Evolutionary conservation across 768 basidiomycete genomes (phyloP).

Genomic region (Pleurotus giganteus): DNA sequence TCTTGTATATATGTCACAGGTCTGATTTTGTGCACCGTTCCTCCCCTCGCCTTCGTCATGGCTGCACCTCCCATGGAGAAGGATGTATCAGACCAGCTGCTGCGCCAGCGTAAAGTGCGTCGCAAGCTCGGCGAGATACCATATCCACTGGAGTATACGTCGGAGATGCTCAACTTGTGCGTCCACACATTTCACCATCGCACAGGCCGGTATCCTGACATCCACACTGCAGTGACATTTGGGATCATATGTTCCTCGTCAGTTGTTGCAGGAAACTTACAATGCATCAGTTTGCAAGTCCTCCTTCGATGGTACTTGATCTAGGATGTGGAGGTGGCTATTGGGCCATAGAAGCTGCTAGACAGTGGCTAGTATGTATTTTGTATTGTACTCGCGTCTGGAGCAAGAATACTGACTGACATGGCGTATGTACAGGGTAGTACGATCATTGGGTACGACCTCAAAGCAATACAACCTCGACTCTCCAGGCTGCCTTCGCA

Average conservation of each 20-base stretch:
- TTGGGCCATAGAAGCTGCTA: conserved; percentile 71
- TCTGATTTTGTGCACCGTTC: conserved; percentile 14
- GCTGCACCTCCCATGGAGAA: conserved; percentile 25
- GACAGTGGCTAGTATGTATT: conserved; percentile 56
- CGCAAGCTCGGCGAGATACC: conserved; percentile 50
- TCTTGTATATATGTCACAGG: conserved; percentile 7
- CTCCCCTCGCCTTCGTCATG: conserved; percentile 17
- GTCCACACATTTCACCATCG: conserved; percentile 19
- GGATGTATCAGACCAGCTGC: conserved; percentile 45
- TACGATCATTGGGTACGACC: conserved; percentile 59
- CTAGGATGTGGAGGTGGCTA: conserved; percentile 70
- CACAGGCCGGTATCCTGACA: conserved; percentile 9
- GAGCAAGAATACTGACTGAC: conserved; percentile 9
- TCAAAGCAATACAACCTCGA: conserved; percentile 52
- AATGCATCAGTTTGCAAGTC: conserved; percentile 47
- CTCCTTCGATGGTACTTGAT: conserved; percentile 58
- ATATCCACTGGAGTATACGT: conserved; percentile 53
- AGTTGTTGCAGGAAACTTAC: conserved; percentile 49
- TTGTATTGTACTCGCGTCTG: not conserved
- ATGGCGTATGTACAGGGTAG: conserved; percentile 37
- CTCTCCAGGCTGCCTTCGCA: conserved; percentile 31
- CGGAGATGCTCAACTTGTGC: conserved; percentile 53
- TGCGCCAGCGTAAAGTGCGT: conserved; percentile 36
- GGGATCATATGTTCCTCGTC: conserved; percentile 66
- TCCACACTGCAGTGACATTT: conserved; percentile 51